Percentiles rank a stretch among this genome's conserved stretches.
Conservation (phyloP, 148 eudicot species). For the Rhododendron mucronatum region DNA sequence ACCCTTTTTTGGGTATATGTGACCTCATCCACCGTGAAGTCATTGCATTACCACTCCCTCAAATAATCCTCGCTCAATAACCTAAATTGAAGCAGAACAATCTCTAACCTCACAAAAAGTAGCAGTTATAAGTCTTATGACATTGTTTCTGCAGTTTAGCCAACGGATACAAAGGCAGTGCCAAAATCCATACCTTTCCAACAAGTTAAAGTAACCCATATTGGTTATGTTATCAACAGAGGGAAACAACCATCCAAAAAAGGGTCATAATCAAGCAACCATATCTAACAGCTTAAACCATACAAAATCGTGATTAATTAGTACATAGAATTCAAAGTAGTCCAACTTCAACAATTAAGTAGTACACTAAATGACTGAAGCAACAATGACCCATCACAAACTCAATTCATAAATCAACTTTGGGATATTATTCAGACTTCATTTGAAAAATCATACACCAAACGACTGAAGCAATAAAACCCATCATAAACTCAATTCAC, state of each 20-base stretch:
- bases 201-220: neutral
- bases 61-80: neutral
- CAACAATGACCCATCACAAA: neutral
- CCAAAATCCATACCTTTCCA: neutral
- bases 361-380: neutral
- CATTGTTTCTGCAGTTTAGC: neutral
- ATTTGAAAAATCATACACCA: neutral
- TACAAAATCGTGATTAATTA: neutral
- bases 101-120: neutral
- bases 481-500: neutral
- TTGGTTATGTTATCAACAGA: neutral
- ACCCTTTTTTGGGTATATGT: neutral
- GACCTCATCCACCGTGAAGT: neutral
- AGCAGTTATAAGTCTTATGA: neutral
- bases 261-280: neutral
- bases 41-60: neutral
- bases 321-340: neutral
- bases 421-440: neutral
- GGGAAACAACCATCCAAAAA: neutral
- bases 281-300: constrained; percentile 2
- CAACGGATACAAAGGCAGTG: neutral
- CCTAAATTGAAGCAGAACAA: neutral
- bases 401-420: neutral
- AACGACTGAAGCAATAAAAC: neutral
- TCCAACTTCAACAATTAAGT: neutral